A percentile compares a stretch with the other conserved stretches of the same genome.
These are phyloP conservation scores for Plasmodium cynomolgi DNA, from an alignment of 169 alveolate species.

Conservation along the genomic window DNA sequence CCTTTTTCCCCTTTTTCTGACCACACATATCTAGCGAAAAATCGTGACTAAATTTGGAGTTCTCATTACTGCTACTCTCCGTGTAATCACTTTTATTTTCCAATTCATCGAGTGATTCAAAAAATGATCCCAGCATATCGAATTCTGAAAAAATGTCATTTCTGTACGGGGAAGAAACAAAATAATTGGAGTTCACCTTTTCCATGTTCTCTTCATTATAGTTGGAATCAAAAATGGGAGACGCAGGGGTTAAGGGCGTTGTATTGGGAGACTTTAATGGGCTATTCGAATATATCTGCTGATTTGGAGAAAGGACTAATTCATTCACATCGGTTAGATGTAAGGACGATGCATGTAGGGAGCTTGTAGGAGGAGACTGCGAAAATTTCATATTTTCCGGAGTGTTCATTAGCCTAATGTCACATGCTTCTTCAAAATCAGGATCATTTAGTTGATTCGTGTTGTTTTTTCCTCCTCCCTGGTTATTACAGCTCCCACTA, in stretches of 20 bases:
- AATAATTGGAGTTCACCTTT: slow-evolving; percentile 60
- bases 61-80: slow-evolving; percentile 68
- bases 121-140: slow-evolving; percentile 64
- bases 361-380: slow-evolving; percentile 73
- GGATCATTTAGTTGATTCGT: slow-evolving; percentile 59
- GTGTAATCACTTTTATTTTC: slow-evolving; percentile 61
- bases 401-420: slow-evolving; percentile 61
- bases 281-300: slow-evolving; percentile 55
- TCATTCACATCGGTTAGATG: slow-evolving; percentile 74
- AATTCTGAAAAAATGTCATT: slow-evolving; percentile 70
- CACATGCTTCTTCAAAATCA: slow-evolving; percentile 75
- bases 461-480: not conserved
- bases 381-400: slow-evolving; percentile 70
- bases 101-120: slow-evolving; percentile 63
- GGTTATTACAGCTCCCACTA: not conserved
- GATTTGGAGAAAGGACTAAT: slow-evolving; percentile 68
- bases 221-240: slow-evolving; percentile 62
- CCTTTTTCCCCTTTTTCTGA: slow-evolving; percentile 7
- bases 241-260: slow-evolving; percentile 19
- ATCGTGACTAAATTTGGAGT: slow-evolving; percentile 5
- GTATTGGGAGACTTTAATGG: slow-evolving; percentile 58
- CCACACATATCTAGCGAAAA: slow-evolving; percentile 40
- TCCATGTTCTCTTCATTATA: slow-evolving; percentile 68
- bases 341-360: slow-evolving; percentile 64
- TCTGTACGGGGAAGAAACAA: slow-evolving; percentile 56